phyloP scores from a whole-genome alignment of 192 early-diverging fungal species.

The Backusella morwellensis region DNA sequence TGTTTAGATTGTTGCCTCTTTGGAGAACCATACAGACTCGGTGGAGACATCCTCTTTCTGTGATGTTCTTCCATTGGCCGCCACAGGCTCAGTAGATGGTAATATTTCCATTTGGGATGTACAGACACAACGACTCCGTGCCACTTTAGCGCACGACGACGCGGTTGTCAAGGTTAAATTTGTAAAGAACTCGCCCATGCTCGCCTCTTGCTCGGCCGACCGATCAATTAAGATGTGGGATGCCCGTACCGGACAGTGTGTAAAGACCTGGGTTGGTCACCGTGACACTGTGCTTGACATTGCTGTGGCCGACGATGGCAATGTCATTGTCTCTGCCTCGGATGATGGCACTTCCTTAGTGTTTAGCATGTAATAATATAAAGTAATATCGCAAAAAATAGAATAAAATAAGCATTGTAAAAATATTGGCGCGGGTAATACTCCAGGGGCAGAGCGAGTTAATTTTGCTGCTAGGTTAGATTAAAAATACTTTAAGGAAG shows the following conservation, averaged over 20 bases:
- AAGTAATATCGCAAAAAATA: neutral
- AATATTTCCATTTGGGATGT: conserved; percentile 91
- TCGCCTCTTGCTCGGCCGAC: conserved; percentile 81
- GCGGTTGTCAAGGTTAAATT: conserved; percentile 81
- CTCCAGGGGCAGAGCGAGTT: too few relatives aligned
- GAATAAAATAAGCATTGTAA: neutral
- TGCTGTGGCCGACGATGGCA: conserved; percentile 69
- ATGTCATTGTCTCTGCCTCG: conserved; percentile 71
- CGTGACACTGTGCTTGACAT: conserved; percentile 85
- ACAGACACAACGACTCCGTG: conserved; percentile 77
- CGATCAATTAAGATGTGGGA: conserved; percentile 88
- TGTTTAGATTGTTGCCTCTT: conserved; percentile 69
- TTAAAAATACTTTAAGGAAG: too few relatives aligned
- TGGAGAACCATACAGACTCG: conserved; percentile 83
- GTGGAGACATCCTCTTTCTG: conserved; percentile 89
- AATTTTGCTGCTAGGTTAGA: too few relatives aligned
- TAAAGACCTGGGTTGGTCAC: conserved; percentile 79
- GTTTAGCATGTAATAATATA: conserved; percentile 42
- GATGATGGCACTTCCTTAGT: conserved; percentile 84
- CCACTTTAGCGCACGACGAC: conserved; percentile 81
- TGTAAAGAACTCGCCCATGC: conserved; percentile 62
- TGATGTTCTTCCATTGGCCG: conserved; percentile 66
- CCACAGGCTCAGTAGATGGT: conserved; percentile 88
- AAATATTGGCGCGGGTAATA: neutral
- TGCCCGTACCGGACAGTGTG: conserved; percentile 77